Evolutionary conservation across 495 filamentous ascomycete species (phyloP).

Genomic region (Penicillium simplicissimum): DNA sequence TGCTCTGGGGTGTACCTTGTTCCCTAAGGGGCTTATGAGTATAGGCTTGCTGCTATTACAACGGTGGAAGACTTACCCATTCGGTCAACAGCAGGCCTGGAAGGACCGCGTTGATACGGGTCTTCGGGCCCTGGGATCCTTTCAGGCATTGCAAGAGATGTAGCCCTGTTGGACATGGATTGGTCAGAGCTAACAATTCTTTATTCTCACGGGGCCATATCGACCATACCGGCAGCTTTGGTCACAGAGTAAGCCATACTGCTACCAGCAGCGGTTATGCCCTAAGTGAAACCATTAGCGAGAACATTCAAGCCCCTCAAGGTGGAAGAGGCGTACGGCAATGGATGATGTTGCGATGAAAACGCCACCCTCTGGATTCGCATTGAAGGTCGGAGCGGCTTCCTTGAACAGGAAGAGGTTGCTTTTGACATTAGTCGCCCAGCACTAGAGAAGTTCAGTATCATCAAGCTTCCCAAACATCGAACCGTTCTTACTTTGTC

Average conservation of each 20-base stretch:
- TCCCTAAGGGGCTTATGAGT: not conserved
- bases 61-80: not conserved
- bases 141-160: constrained; percentile 8
- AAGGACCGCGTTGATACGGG: constrained; percentile 5
- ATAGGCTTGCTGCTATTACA: not conserved
- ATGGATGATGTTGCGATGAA: constrained; percentile 10
- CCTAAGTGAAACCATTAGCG: not conserved
- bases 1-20: not conserved
- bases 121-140: constrained; percentile 5
- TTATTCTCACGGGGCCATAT: not conserved
- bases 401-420: constrained; percentile 8
- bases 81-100: constrained; percentile 6
- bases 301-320: not conserved
- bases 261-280: constrained; percentile 3
- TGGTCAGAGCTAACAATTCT: not conserved
- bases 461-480: not conserved
- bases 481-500: not conserved
- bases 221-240: not conserved
- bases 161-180: not conserved
- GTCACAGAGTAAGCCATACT: constrained; percentile 12
- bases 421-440: constrained; percentile 9
- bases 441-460: not conserved
- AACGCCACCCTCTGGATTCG: constrained; percentile 3
- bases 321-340: not conserved
- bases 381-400: constrained; percentile 6